Percentiles rank a stretch among this genome's conserved stretches.
Evolutionary conservation across 2,329 filamentous ascomycete genomes (phyloP).

Genomic region (Exophiala alcalophila): DNA sequence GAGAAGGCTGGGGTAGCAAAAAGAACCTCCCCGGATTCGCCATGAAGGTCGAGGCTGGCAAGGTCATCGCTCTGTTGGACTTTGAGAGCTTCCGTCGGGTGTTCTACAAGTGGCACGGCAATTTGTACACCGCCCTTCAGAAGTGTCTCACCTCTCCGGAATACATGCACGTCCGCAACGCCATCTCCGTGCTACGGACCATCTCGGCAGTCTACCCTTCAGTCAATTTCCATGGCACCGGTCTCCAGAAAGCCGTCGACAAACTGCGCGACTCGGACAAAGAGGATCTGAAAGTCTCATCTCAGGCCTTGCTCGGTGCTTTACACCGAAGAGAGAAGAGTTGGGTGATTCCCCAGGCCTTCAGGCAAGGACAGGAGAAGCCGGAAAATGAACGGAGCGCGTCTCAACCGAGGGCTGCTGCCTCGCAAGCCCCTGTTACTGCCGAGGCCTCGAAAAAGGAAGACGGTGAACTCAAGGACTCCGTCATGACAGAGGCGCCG

Average conservation of each 20-base stretch:
- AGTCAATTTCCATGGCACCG: slow-evolving; percentile 77
- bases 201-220: slow-evolving; percentile 81
- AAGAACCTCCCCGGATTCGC: slow-evolving; percentile 75
- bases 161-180: slow-evolving; percentile 98
- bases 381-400: slow-evolving; percentile 14
- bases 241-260: slow-evolving; percentile 44
- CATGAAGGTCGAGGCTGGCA: slow-evolving; percentile 68
- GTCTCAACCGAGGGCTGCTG: slow-evolving; percentile 20
- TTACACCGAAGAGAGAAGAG: slow-evolving; percentile 49
- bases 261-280: slow-evolving; percentile 44
- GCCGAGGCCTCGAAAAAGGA: slow-evolving; percentile 35
- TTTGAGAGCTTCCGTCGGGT: slow-evolving; percentile 83
- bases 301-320: slow-evolving; percentile 49
- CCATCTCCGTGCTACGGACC: slow-evolving; percentile 81
- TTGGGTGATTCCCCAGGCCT: slow-evolving; percentile 49
- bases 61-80: slow-evolving; percentile 68
- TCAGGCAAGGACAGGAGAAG: slow-evolving; percentile 34
- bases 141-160: slow-evolving; percentile 77
- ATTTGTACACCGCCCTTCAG: slow-evolving; percentile 75
- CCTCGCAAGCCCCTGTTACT: slow-evolving; percentile 28
- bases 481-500: slow-evolving; percentile 40
- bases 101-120: slow-evolving; percentile 86
- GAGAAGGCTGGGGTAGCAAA: slow-evolving; percentile 69
- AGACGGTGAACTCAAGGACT: slow-evolving; percentile 48
- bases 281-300: slow-evolving; percentile 50